Evolutionary conservation across 495 filamentous ascomycete species (phyloP), one percentile per base, ranked within the genome.

Genomic region (Aspergillus bertholletiae): DNA sequence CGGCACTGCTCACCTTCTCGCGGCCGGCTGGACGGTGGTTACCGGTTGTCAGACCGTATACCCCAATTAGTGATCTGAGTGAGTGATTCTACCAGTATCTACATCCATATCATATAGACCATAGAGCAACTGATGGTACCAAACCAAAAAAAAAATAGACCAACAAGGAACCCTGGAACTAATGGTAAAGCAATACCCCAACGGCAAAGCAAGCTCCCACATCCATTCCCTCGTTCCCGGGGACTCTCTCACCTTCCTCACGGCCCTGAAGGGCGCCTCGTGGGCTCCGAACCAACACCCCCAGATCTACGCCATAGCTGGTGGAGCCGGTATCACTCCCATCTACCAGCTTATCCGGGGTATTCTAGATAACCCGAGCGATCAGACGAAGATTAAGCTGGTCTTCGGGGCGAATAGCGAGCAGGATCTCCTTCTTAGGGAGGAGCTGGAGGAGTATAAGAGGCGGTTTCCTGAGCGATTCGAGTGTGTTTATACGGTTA

Each of bases 341-440:
- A 80, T 83, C 55, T 85, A 80, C 60, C 83, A 86, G 62, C 74
- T 87, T 0, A 67, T 75, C 12, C 80, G 75, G 46, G 83, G 82
- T 28, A 85, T 87, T 55, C 70, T 88, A 50, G 68, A 73, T 35
- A 84, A 87, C 56, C 83, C 85, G 2, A 62, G 73, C 2, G 85
- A 88, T 49, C 74, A 70, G 28, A 87, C 85, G 2, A 81, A 80
- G 56, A 74, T 88, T 23, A 84, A 78, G 0, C 72, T 88, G 0
- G 72, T 88, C 7, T 87, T 85, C 63, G 85, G 85, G 28, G 83
- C 85, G 41, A 84, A 88, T 46, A 80, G 75, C 6, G 83, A 87
- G 58, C 64, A 72, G 27, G 84, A 87, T 57, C 57, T 87, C n/a
- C 74, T 88, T 3, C 62, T 88, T 3, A 65, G 66, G 17, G 64